Conservation (phyloP, 192 early-diverging fungal genomes). For the Dissophora globulifera region DNA sequence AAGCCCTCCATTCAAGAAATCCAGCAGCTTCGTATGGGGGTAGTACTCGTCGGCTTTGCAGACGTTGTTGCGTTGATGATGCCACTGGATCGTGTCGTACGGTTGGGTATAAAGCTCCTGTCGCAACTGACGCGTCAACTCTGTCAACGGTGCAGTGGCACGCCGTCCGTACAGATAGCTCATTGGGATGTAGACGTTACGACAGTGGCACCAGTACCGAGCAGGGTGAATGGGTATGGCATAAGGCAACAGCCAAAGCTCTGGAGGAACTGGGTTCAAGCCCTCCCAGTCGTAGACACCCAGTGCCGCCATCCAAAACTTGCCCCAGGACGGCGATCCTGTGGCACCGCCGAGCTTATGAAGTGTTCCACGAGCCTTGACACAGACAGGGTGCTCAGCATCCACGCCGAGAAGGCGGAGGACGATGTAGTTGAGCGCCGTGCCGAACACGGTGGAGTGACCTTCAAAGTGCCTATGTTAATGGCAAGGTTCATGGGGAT, state of each 20-base stretch:
- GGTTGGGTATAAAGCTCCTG: slow-evolving; percentile 91
- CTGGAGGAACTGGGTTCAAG: slow-evolving; percentile 95
- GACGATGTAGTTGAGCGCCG: slow-evolving; percentile 92
- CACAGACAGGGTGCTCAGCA: slow-evolving; percentile 88
- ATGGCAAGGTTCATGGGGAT: too few species aligned
- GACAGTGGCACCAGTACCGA: slow-evolving; percentile 94
- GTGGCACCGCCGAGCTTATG: slow-evolving; percentile 87
- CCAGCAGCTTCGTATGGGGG: slow-evolving; percentile 82
- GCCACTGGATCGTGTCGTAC: slow-evolving; percentile 90
- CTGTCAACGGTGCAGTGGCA: slow-evolving; percentile 66
- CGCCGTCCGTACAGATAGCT: slow-evolving; percentile 86
- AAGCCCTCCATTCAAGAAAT: slow-evolving; percentile 73
- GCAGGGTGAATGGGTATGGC: slow-evolving; percentile 86
- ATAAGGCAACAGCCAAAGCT: slow-evolving; percentile 91
- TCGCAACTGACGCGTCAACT: slow-evolving; percentile 81
- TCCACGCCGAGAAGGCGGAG: slow-evolving; percentile 88
- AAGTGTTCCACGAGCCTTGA: slow-evolving; percentile 82
- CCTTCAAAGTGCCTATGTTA: slow-evolving; percentile 93
- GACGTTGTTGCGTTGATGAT: slow-evolving; percentile 82
- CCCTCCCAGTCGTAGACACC: slow-evolving; percentile 97
- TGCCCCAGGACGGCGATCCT: slow-evolving; percentile 94
- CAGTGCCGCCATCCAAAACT: slow-evolving; percentile 95
- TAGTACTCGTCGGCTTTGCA: slow-evolving; percentile 83
- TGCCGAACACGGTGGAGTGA: slow-evolving; percentile 94
- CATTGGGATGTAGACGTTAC: slow-evolving; percentile 96